A percentile compares a stretch with the other conserved stretches of the same genome.
Evolutionary conservation across 352 stramenopile species (phyloP).

Genomic region (Phytophthora chlamydospora): DNA sequence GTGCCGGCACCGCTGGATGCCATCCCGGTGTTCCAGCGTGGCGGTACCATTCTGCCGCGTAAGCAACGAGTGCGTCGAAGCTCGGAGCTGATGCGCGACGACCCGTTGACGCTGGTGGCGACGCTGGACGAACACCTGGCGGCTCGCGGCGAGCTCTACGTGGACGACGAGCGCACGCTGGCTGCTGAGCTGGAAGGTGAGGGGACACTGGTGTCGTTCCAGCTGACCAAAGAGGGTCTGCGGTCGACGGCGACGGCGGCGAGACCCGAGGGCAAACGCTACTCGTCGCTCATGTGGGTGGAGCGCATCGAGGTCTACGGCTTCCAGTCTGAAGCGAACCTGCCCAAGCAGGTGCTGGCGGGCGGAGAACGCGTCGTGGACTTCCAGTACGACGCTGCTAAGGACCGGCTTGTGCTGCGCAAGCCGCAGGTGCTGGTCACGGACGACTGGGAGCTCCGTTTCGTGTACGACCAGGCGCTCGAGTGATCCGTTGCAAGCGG

Average conservation of each 20-base stretch:
- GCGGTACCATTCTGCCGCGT: slow-evolving; percentile 94
- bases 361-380: slow-evolving; percentile 49
- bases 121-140: slow-evolving; percentile 86
- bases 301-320: slow-evolving; percentile 89
- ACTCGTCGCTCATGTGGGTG: slow-evolving; percentile 65
- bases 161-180: slow-evolving; percentile 96
- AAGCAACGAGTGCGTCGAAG: slow-evolving; percentile 96
- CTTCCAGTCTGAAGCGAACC: slow-evolving; percentile 43
- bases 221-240: slow-evolving; percentile 46
- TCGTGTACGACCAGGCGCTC: slow-evolving; percentile 48
- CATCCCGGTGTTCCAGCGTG: slow-evolving; percentile 97
- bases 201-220: slow-evolving; percentile 60
- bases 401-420: slow-evolving; percentile 79
- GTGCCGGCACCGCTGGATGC: slow-evolving; percentile 92
- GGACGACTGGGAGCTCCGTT: slow-evolving; percentile 72
- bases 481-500: slow-evolving; percentile 20
- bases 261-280: slow-evolving; percentile 40
- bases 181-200: slow-evolving; percentile 55
- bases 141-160: slow-evolving; percentile 93
- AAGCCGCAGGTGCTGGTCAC: slow-evolving; percentile 81
- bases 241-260: slow-evolving; percentile 31
- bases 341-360: slow-evolving; percentile 55
- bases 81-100: slow-evolving; percentile 94
- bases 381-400: slow-evolving; percentile 69
- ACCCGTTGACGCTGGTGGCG: slow-evolving; percentile 97